Evolutionary conservation across 495 filamentous ascomycete genomes (phyloP).

Genomic region (Geoglossum glabrum): DNA sequence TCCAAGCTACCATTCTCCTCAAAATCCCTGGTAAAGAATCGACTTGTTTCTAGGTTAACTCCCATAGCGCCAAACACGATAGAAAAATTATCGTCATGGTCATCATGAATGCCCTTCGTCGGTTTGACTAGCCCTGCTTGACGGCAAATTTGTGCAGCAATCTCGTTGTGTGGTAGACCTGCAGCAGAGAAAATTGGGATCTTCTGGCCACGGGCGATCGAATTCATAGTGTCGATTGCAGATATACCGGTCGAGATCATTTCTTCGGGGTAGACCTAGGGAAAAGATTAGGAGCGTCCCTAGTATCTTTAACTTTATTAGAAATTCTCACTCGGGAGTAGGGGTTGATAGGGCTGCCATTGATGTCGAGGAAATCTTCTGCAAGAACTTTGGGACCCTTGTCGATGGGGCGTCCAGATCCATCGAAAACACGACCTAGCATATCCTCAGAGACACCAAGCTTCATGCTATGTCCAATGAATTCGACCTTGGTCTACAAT

Average conservation of each 20-base stretch:
- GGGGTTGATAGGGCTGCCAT: constrained; percentile 97
- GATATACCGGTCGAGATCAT: constrained; percentile 99
- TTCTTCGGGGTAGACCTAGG: constrained; percentile 89
- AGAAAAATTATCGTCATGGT: constrained; percentile 96
- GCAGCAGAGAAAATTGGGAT: constrained; percentile 98
- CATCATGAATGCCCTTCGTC: constrained; percentile 90
- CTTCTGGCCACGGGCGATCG: constrained; percentile 97
- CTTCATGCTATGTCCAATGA: constrained; percentile 91
- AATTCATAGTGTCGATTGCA: constrained; percentile 99
- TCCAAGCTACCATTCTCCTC: constrained; percentile 99
- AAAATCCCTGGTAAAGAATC: constrained; percentile 97
- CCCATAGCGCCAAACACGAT: constrained; percentile 99
- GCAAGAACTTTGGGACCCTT: constrained; percentile 97
- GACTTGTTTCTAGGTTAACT: constrained; percentile 97
- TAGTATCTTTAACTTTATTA: neutral
- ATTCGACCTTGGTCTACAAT: constrained; percentile 54
- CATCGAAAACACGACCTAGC: constrained; percentile 96
- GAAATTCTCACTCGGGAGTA: constrained; percentile 60
- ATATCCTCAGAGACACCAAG: constrained; percentile 98
- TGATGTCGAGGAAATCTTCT: constrained; percentile 97
- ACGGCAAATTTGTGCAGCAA: constrained; percentile 91
- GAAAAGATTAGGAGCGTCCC: neutral
- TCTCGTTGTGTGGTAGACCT: constrained; percentile 97
- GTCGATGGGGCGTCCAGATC: constrained; percentile 90
- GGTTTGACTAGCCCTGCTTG: constrained; percentile 85